Evolutionary conservation across 495 filamentous ascomycete species (phyloP), one percentile per base, ranked within the genome.

Genomic region (Penicillium parvum): DNA sequence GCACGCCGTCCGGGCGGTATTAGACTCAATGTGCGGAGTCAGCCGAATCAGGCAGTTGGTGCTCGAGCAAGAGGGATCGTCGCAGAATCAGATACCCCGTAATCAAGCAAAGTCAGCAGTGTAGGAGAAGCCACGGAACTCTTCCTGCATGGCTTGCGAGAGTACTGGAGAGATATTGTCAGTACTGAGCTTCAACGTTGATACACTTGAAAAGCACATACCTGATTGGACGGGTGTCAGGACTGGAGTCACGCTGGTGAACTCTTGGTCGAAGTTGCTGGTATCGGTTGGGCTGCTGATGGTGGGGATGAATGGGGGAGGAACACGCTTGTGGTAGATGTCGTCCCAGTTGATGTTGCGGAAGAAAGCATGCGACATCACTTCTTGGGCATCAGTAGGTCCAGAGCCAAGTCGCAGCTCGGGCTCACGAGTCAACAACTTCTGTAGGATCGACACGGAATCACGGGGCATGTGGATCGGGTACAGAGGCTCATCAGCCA

Each of bases 291-390:
- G 77, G 56, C 76, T 91, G 61, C 78, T 88, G 56, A 99, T 96
- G 32, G 79, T 76, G 9, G 92, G 92, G 68, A 88, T 61, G 73
- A 96, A 96, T 9, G 92, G 92, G 28, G 92, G 85, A 23, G 81
- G 75, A 28, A 96, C 79, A 32, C 86, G 79, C 77, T 99, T 99
- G 61, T 95, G 79, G 60, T 95, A 95, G 43, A 99, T 85, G 61
- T 97, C 92, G 55, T 97, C 92, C 92, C 92, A 99, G 68, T 91
- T 95, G 65, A 97, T 84, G 62, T 90, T 95, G 37, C 87, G 74
- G 76, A 99, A 99, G 73, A 99, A 99, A 3, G 92, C 86, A 64
- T 99, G 94, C 55, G 83, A 90, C 92, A 99, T 99, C 49, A 99
- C 85, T 70, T 99, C 92, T 65, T 99, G 92, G 9, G 94, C 92